A percentile compares a stretch with the other conserved stretches of the same genome.
These are phyloP conservation scores for Vigna mungo DNA, from an alignment of 306 rosid genomes.

Conservation along the genomic window DNA sequence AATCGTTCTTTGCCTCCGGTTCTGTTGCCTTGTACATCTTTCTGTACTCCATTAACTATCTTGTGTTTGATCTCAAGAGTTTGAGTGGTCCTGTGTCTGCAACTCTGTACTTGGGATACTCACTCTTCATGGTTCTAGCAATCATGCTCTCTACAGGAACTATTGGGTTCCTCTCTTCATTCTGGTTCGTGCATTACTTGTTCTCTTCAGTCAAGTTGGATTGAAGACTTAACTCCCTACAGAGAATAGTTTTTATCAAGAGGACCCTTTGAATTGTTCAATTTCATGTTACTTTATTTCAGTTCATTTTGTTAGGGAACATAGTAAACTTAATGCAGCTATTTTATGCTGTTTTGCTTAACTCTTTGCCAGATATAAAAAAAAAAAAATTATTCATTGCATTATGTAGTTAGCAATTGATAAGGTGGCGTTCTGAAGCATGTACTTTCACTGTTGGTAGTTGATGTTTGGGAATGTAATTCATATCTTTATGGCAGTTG, in stretches of 20 bases:
- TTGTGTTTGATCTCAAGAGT: conserved; percentile 71
- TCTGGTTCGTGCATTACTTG: conserved; percentile 84
- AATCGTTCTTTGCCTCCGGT: conserved; percentile 82
- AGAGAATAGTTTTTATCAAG: conserved; percentile 29
- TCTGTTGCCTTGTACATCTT: conserved; percentile 82
- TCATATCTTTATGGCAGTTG: not conserved
- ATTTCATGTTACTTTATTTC: conserved; percentile 30
- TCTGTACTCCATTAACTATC: conserved; percentile 73
- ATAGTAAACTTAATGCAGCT: conserved; percentile 43
- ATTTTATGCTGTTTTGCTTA: conserved; percentile 44
- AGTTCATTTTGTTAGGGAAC: conserved; percentile 47
- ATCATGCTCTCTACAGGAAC: conserved; percentile 86
- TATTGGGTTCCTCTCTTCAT: conserved; percentile 81
- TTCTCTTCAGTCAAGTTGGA: conserved; percentile 87
- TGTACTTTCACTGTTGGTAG: not conserved
- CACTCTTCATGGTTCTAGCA: conserved; percentile 78
- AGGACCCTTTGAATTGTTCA: conserved; percentile 34
- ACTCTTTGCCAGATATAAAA: conserved; percentile 49
- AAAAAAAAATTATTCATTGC: conserved; percentile 15
- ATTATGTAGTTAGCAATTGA: conserved; percentile 1
- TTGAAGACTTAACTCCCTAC: conserved; percentile 44
- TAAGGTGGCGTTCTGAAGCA: conserved; percentile 11
- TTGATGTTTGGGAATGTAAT: conserved; percentile 13
- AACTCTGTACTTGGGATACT: conserved; percentile 75
- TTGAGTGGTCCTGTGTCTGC: conserved; percentile 83